Base-by-base conservation (phyloP, 331 rosid genomes). In the Saraca asoca region DNA sequence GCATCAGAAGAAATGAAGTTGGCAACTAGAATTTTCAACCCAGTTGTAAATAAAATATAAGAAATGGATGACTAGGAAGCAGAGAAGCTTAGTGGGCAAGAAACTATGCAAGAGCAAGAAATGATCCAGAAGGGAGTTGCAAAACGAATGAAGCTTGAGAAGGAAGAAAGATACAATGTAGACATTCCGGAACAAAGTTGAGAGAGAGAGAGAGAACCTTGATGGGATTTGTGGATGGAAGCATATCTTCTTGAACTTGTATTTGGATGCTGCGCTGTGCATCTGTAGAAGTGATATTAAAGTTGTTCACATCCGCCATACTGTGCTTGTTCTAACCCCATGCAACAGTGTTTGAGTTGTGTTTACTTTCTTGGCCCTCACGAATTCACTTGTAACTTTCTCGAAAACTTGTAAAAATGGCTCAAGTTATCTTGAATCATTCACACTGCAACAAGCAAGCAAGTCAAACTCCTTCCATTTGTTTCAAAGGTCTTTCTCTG, bases 331-430 rank as follows among this genome's bases (percentile, higher is more conserved):
- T 62, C n/a, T 20, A 18, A 20, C 7, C 31, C 58, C 44, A 59
- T 12, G 33, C 70, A 51, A 51, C 69, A 33, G 66, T 41, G 61
- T 56, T 50, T 56, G 37, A 43, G 57, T 42, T 61, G 52, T 75
- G 69, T 37, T 60, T 55, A 53, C 62, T 71, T 75, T 70, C 81
- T 72, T 75, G 76, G 65, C 50, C 71, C 62, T 19, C 70, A 65
- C 52, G 59, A 57, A 70, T 48, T 35, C 57, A 15, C 68, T 44
- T 52, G 64, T 62, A 50, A 69, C 31, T 48, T 62, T 58, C 52
- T 66, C 2, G 43, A 50, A 11, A 43, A 18, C 50, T 5, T 10
- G 15, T 49, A 57, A 62, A 79, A 57, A 72, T 44, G 57, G 7
- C 56, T 58, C n/a, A 17, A 55, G 69, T 62, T 70, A 18, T 33